A percentile compares a stretch with the other conserved stretches of the same genome.
These are phyloP conservation scores for Coemansia sp. DNA, from an alignment of 192 early-diverging fungal genomes.

Conservation along the genomic window DNA sequence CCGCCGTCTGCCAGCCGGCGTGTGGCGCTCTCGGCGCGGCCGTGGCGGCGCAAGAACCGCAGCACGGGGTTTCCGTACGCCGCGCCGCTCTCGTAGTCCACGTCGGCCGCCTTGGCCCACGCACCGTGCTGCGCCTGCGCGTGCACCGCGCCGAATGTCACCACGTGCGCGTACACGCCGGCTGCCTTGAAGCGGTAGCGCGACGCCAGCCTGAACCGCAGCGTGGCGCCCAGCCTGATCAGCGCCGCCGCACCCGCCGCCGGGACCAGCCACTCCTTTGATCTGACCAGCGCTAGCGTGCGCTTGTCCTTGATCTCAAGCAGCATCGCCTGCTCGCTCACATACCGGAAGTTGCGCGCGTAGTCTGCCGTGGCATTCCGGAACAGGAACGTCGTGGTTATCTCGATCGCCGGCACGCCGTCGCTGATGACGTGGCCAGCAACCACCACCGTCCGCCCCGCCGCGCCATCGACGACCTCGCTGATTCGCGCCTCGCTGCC, in stretches of 20 bases:
- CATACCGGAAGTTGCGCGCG: conserved; percentile 82
- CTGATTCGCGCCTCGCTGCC: conserved; percentile 81
- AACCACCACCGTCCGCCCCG: conserved; percentile 90
- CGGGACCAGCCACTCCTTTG: conserved; percentile 86
- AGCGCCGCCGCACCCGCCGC: conserved; percentile 36
- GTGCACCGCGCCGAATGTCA: conserved; percentile 71
- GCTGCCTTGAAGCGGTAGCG: conserved; percentile 52
- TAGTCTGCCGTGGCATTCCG: conserved; percentile 87
- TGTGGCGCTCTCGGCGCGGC: conserved; percentile 83
- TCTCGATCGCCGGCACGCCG: conserved; percentile 82
- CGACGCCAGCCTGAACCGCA: conserved; percentile 57
- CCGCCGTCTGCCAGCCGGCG: conserved; percentile 86
- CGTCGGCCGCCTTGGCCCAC: conserved; percentile 78
- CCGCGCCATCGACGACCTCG: conserved; percentile 83
- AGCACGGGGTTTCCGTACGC: conserved; percentile 87
- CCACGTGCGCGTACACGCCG: conserved; percentile 68
- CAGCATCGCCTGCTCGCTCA: conserved; percentile 80
- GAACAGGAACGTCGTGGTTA: conserved; percentile 90
- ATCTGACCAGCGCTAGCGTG: conserved; percentile 75
- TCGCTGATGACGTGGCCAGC: conserved; percentile 75
- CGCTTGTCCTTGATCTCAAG: conserved; percentile 71
- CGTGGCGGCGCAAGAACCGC: conserved; percentile 85
- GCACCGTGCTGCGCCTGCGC: conserved; percentile 77
- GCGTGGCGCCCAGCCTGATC: conserved; percentile 61
- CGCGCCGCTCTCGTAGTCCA: conserved; percentile 75